These are phyloP conservation scores for Pseudogymnoascus sp. DNA, from an alignment of 2,329 filamentous ascomycete genomes.

Conservation along the genomic window DNA sequence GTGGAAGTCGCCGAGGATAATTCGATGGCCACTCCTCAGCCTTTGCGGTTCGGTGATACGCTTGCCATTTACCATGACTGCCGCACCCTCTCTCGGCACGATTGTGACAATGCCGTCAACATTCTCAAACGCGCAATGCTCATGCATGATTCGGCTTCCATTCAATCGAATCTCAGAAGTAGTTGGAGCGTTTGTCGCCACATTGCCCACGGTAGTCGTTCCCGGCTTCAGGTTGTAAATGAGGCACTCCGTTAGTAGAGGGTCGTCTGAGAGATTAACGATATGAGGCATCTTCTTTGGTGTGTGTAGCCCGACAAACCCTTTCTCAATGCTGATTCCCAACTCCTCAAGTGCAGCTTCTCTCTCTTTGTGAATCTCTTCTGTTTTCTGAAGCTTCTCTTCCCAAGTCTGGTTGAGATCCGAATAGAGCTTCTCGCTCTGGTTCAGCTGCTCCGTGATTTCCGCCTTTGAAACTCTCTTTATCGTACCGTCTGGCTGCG, in stretches of 20 bases:
- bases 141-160: conserved; percentile 81
- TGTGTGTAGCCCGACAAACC: conserved; percentile 87
- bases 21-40: conserved; percentile 83
- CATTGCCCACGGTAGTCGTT: conserved; percentile 87
- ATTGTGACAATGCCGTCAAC: conserved; percentile 87
- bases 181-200: conserved; percentile 67
- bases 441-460: conserved; percentile 90
- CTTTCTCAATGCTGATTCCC: conserved; percentile 98
- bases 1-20: conserved; percentile 96
- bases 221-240: conserved; percentile 98
- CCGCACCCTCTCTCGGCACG: conserved; percentile 80
- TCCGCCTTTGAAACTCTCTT: conserved; percentile 98
- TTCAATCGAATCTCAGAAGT: conserved; percentile 88
- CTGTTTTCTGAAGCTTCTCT: conserved; percentile 87
- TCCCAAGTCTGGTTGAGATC: conserved; percentile 99
- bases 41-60: conserved; percentile 79
- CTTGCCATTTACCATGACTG: conserved; percentile 95
- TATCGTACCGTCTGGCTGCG: conserved; percentile 70
- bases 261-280: conserved; percentile 94
- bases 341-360: conserved; percentile 92
- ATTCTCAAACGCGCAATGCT: conserved; percentile 94
- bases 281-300: conserved; percentile 99
- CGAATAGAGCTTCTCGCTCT: conserved; percentile 91
- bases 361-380: conserved; percentile 94
- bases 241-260: conserved; percentile 86